These are phyloP conservation scores for Colletotrichum lini DNA, from an alignment of 2,329 filamentous ascomycete species.

Conservation along the genomic window DNA sequence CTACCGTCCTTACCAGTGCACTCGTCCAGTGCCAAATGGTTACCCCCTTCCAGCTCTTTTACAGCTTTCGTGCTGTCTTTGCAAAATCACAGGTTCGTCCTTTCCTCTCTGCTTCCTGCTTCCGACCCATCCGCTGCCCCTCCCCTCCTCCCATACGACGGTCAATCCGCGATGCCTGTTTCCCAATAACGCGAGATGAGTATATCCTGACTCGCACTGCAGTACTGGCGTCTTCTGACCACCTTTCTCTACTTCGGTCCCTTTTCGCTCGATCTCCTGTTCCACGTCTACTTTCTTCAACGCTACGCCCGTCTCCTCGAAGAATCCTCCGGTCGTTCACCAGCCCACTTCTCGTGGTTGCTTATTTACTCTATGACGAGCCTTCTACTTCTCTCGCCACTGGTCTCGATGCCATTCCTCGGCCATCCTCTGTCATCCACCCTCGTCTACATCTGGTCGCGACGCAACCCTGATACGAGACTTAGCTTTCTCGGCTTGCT, in stretches of 20 bases:
- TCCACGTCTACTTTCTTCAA: conserved; percentile 98
- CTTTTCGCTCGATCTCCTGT: conserved; percentile 92
- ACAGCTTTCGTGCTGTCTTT: conserved; percentile 94
- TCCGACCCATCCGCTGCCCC: conserved; percentile 15
- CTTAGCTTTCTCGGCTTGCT: conserved; percentile 91
- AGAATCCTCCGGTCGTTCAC: conserved; percentile 91
- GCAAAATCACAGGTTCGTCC: conserved; percentile 85
- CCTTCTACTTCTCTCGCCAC: conserved; percentile 85
- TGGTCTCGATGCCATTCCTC: conserved; percentile 93
- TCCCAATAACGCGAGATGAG: neutral
- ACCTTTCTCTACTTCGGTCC: conserved; percentile 99
- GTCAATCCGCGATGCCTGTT: neutral
- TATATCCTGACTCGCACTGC: conserved; percentile 26
- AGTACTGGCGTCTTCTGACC: conserved; percentile 98
- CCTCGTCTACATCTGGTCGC: conserved; percentile 97
- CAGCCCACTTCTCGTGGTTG: conserved; percentile 96
- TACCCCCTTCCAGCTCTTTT: conserved; percentile 95
- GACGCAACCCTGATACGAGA: conserved; percentile 91
- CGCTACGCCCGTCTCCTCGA: conserved; percentile 96
- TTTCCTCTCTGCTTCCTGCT: neutral
- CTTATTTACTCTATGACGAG: conserved; percentile 86
- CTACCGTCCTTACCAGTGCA: conserved; percentile 88
- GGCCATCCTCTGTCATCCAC: conserved; percentile 94
- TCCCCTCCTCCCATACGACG: neutral
- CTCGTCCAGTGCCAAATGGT: conserved; percentile 94